A percentile compares a stretch with the other conserved stretches of the same genome.
These are phyloP conservation scores for Daldinia childiae DNA, from an alignment of 495 filamentous ascomycete species.

Conservation along the genomic window DNA sequence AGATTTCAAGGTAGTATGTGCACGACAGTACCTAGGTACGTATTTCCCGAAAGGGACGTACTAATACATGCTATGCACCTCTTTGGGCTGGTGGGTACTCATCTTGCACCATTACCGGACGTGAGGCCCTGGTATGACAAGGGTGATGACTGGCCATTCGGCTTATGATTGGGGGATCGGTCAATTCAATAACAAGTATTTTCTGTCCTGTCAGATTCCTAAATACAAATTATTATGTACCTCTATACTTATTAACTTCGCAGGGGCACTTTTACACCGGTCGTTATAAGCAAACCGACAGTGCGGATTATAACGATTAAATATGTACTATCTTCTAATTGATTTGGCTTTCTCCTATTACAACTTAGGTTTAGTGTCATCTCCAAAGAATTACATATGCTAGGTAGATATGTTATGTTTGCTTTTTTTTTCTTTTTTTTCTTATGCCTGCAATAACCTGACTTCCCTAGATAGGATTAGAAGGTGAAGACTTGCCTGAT, in stretches of 20 bases:
- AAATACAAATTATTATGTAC: constrained; percentile 17
- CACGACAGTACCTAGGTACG: constrained; percentile 7
- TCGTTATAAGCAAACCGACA: constrained; percentile 38
- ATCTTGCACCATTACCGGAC: constrained; percentile 25
- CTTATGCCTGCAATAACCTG: not conserved
- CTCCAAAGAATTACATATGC: not conserved
- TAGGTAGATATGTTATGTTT: not conserved
- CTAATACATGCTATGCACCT: constrained; percentile 33
- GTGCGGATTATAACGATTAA: constrained; percentile 18
- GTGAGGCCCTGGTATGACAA: constrained; percentile 36
- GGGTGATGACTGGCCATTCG: constrained; percentile 23
- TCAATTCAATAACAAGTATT: constrained; percentile 31
- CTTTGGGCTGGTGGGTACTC: constrained; percentile 32
- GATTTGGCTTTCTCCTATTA: not conserved
- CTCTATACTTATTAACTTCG: constrained; percentile 12
- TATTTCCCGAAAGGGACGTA: constrained; percentile 31
- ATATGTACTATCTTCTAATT: not conserved
- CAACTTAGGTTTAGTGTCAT: not conserved
- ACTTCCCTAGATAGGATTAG: not conserved
- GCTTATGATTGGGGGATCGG: constrained; percentile 38
- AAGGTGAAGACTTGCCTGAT: not conserved
- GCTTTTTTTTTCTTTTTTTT: not conserved
- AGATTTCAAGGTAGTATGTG: not conserved
- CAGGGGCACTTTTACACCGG: constrained; percentile 33
- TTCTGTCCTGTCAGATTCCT: constrained; percentile 30